Percentiles rank a stretch among this genome's conserved stretches.
Conservation (phyloP, 192 early-diverging fungal genomes). For the Rhizoclosmatium globosum region DNA sequence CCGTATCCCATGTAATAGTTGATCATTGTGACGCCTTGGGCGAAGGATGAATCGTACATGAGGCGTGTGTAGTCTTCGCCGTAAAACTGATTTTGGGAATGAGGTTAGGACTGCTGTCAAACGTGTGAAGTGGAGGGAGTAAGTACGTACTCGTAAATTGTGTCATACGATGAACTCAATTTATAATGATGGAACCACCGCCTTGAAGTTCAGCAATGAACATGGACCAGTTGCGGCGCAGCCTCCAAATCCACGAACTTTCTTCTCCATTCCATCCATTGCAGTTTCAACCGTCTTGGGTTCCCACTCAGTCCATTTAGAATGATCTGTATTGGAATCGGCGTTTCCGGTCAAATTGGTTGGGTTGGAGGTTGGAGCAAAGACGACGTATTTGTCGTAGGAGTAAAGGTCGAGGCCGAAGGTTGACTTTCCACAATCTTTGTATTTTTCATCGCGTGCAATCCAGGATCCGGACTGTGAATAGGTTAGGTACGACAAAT, state of each 20-base stretch:
- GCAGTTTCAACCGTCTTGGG: constrained; percentile 53
- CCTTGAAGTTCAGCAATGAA: constrained; percentile 83
- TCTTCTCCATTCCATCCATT: constrained; percentile 71
- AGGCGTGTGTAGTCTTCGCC: constrained; percentile 73
- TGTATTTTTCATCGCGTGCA: constrained; percentile 43
- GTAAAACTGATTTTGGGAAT: constrained; percentile 52
- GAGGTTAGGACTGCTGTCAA: not conserved
- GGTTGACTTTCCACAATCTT: constrained; percentile 39
- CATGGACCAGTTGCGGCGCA: constrained; percentile 69
- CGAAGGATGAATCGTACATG: constrained; percentile 66
- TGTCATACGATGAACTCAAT: constrained; percentile 69
- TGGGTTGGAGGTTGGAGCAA: constrained; percentile 41
- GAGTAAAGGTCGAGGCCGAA: constrained; percentile 85
- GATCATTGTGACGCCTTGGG: constrained; percentile 72
- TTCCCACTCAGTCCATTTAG: constrained; percentile 66
- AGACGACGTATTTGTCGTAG: constrained; percentile 79
- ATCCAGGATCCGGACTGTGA: constrained; percentile 64
- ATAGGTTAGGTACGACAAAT: not conserved
- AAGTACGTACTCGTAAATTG: constrained; percentile 59
- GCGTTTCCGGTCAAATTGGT: constrained; percentile 14
- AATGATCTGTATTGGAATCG: not conserved
- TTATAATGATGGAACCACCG: constrained; percentile 83
- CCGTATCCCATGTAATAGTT: constrained; percentile 81
- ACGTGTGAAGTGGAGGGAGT: not conserved
- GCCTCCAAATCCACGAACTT: constrained; percentile 71